Base-by-base conservation (phyloP, 1,284 basidiomycete genomes). In the Quambalaria eucalypti region DNA sequence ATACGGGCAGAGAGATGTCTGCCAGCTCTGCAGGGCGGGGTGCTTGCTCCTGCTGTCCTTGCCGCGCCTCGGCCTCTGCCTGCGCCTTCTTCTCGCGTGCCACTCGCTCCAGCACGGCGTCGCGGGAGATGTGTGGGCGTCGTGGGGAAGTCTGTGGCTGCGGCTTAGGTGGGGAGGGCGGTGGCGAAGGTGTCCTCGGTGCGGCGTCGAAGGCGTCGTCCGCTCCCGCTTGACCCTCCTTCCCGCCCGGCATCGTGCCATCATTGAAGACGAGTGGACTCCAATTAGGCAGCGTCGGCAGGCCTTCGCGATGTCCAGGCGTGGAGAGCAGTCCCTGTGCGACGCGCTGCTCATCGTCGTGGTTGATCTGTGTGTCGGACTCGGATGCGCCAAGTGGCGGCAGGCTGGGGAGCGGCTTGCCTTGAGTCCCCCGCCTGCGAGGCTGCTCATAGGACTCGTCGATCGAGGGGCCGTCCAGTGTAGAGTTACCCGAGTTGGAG, bases 91-190 rank as follows among this genome's bases (percentile, higher is more conserved):
- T 66, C 28, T 69, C 62, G 23, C 42, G 49, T 1, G 67, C 69
- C 3, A 73, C 66, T n/a, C 73, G 65, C 54, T 64, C 59, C 19
- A 72, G 64, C 23, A 75, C 66, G 10, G 64, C 59, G 48, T 74
- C 71, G 9, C 70, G 62, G 16, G 73, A 68, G 48, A 75, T 75
- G 52, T 71, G 68, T 9, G 73, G 73, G 19, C 71, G 58, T 29
- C 29, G 28, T 48, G 33, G 39, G 2, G 50, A 7, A 25, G 38
- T 30, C 16, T n/a, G 19, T 6, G 44, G 8, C 44, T 16, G 28
- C 19, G 23, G 10, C 21, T 16, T 14, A 9, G 16, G 19, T 28
- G 39, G 16, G 30, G n/a, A 6, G 4, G 28, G 36, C 8, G 31
- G 39, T 8, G n/a, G 19, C 48, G 26, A 19, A 16, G 46, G 30